phyloP scores from a whole-genome alignment of 306 rosid genomes.

The Pueraria montana region DNA sequence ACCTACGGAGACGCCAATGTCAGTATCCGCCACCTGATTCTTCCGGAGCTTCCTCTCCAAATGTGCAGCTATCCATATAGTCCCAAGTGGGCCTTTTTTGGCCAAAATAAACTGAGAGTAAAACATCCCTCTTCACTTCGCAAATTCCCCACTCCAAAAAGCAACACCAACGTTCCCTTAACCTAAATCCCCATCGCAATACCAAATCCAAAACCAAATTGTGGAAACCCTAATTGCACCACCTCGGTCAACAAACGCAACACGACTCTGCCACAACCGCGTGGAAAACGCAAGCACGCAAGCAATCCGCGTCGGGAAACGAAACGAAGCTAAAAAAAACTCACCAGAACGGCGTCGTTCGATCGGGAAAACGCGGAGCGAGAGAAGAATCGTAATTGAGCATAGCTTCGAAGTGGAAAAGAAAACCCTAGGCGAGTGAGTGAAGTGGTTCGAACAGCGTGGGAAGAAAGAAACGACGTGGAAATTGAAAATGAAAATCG shows the following conservation, averaged over 20 bases:
- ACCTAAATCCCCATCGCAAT: slow-evolving; percentile 36
- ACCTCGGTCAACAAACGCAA: not conserved
- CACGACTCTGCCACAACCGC: not conserved
- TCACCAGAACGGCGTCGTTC: not conserved
- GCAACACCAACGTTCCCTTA: slow-evolving; percentile 30
- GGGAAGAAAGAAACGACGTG: not conserved
- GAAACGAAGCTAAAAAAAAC: not conserved
- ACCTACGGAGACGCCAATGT: slow-evolving; percentile 98
- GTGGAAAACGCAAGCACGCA: not conserved
- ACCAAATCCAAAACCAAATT: not conserved
- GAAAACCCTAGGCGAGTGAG: not conserved
- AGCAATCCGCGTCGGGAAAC: not conserved
- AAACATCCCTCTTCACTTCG: slow-evolving; percentile 70
- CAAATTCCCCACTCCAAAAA: slow-evolving; percentile 45
- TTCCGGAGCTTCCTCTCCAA: slow-evolving; percentile 98
- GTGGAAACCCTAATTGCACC: slow-evolving; percentile 50
- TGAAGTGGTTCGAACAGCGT: not conserved
- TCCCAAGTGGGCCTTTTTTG: slow-evolving; percentile 98
- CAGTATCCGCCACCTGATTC: slow-evolving; percentile 99
- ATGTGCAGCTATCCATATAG: slow-evolving; percentile 99
- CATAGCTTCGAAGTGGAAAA: not conserved
- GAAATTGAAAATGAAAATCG: not conserved
- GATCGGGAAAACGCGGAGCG: not conserved
- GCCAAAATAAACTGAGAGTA: slow-evolving; percentile 99
- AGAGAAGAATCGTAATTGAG: not conserved